phyloP scores from a whole-genome alignment of 2,329 filamentous ascomycete genomes.

The Sphaerostilbella broomeana region DNA sequence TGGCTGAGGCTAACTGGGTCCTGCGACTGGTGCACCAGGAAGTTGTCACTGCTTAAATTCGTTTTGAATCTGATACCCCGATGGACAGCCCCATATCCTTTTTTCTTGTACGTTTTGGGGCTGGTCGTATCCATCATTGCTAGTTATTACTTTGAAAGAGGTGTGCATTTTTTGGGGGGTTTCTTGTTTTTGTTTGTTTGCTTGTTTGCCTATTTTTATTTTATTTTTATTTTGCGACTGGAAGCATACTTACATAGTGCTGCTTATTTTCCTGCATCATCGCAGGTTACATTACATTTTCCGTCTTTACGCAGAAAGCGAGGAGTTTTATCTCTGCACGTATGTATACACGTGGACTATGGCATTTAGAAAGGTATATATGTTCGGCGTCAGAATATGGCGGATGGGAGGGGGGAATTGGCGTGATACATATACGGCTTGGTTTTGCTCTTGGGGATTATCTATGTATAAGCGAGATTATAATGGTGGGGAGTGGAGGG shows the following conservation, averaged over 20 bases:
- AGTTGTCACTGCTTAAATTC: conserved; percentile 35
- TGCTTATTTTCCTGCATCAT: conserved; percentile 4
- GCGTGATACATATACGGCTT: neutral
- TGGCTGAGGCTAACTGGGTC: conserved; percentile 49
- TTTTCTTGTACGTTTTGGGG: neutral
- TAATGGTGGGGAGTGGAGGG: too few relatives aligned
- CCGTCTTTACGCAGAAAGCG: conserved; percentile 2
- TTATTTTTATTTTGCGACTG: neutral
- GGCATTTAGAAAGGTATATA: conserved; percentile 1
- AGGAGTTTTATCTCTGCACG: conserved; percentile 8
- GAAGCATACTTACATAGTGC: conserved; percentile 4
- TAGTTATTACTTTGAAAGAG: too few relatives aligned
- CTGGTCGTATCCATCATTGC: too few relatives aligned
- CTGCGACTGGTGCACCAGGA: conserved; percentile 51
- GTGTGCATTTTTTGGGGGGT: neutral
- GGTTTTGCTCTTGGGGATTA: neutral
- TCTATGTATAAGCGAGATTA: neutral
- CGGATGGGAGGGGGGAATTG: neutral
- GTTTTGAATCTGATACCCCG: neutral
- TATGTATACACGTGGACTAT: conserved; percentile 3
- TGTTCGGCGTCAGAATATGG: neutral
- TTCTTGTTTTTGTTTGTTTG: neutral
- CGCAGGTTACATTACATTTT: conserved; percentile 6
- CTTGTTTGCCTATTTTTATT: neutral
- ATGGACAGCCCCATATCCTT: neutral